phyloP scores from a whole-genome alignment of 2,329 filamentous ascomycete genomes.

The Arthrobotrys pseudoclavata region DNA sequence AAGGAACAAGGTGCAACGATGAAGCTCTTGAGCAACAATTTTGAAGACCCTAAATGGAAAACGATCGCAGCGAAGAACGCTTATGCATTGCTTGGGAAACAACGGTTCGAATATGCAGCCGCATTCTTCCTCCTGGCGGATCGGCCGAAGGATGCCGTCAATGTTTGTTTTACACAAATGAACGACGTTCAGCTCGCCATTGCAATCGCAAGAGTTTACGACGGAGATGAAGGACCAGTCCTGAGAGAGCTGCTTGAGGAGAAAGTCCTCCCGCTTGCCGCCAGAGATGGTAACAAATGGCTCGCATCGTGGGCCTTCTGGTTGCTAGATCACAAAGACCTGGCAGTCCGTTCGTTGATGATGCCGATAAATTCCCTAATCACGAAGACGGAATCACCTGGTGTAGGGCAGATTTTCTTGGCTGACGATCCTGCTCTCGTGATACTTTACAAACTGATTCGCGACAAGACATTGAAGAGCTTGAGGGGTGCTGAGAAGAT shows the following conservation, averaged over 20 bases:
- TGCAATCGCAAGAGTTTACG: conserved; percentile 86
- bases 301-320: conserved; percentile 95
- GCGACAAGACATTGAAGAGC: conserved; percentile 84
- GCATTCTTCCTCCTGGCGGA: conserved; percentile 95
- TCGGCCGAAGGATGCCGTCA: conserved; percentile 84
- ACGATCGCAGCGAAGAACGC: conserved; percentile 95
- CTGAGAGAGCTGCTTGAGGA: conserved; percentile 81
- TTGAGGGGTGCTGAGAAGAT: conserved; percentile 87
- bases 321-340: conserved; percentile 84
- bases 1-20: conserved; percentile 85
- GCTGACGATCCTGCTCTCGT: conserved; percentile 92
- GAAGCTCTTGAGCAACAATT: conserved; percentile 88
- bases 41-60: conserved; percentile 86
- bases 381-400: conserved; percentile 75
- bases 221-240: conserved; percentile 83
- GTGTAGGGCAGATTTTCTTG: conserved; percentile 82
- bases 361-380: conserved; percentile 82
- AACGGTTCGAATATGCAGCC: conserved; percentile 92
- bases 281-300: conserved; percentile 89
- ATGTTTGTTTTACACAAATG: conserved; percentile 86
- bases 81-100: conserved; percentile 91
- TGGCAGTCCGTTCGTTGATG: conserved; percentile 85
- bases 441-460: conserved; percentile 86
- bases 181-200: conserved; percentile 91
- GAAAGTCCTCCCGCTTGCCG: conserved; percentile 81